Evolutionary conservation across 805 yeast species (phyloP).

Genomic region (Suhomyces xylopsoci): DNA sequence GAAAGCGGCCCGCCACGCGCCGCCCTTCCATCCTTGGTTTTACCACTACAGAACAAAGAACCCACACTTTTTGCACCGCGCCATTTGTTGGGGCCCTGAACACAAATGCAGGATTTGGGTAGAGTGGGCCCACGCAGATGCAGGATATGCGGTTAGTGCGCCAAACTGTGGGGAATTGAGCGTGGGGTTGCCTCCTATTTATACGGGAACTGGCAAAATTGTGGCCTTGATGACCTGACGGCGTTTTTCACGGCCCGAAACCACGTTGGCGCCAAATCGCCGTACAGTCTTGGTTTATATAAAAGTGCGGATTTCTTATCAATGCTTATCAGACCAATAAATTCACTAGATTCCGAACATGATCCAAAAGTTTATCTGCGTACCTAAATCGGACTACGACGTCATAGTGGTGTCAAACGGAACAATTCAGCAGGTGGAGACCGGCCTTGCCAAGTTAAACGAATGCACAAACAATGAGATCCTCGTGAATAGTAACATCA

Average conservation of each 20-base stretch:
- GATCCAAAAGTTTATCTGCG: slow-evolving; percentile 36
- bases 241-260: slow-evolving; percentile 3
- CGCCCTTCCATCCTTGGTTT: not conserved
- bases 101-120: not conserved
- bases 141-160: not conserved
- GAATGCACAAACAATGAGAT: slow-evolving; percentile 19
- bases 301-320: slow-evolving; percentile 1
- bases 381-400: slow-evolving; percentile 30
- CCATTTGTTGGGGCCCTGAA: not conserved
- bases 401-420: slow-evolving; percentile 37
- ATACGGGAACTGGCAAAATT: not conserved
- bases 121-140: not conserved
- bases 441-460: slow-evolving; percentile 19
- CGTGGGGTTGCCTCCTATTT: slow-evolving; percentile 1
- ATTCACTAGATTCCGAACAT: slow-evolving; percentile 11
- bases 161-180: not conserved
- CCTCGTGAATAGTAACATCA: slow-evolving; percentile 19
- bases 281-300: not conserved
- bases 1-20: not conserved
- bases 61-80: not conserved
- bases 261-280: slow-evolving; percentile 1
- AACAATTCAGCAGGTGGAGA: slow-evolving; percentile 26
- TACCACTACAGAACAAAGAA: not conserved
- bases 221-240: not conserved
- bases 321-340: slow-evolving; percentile 23